Percentiles rank a stretch among this genome's conserved stretches.
Conservation (phyloP, 2,329 filamentous ascomycete genomes). For the Trematosphaeria pertusa region DNA sequence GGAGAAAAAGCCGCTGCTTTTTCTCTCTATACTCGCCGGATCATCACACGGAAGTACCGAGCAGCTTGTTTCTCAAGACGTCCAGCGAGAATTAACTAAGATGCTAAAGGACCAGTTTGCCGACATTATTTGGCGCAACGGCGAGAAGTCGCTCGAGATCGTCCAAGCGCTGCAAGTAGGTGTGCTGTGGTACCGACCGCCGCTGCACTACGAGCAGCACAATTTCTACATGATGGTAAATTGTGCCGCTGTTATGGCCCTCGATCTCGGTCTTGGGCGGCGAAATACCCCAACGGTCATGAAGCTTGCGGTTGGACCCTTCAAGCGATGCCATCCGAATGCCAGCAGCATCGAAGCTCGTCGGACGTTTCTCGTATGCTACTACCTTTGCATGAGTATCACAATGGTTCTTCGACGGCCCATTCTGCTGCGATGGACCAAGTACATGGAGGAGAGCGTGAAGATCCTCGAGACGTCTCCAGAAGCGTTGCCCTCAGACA, state of each 20-base stretch:
- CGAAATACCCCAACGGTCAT: conserved; percentile 54
- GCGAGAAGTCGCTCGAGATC: conserved; percentile 82
- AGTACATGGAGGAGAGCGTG: conserved; percentile 69
- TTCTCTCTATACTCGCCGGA: conserved; percentile 63
- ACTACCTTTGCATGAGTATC: conserved; percentile 65
- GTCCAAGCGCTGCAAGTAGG: conserved; percentile 79
- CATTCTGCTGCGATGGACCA: conserved; percentile 66
- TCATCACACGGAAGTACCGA: conserved; percentile 57
- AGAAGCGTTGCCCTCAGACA: conserved; percentile 64
- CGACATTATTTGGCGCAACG: conserved; percentile 75
- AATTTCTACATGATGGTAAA: conserved; percentile 91
- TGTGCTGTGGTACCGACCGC: conserved; percentile 86
- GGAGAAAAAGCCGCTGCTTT: conserved; percentile 65
- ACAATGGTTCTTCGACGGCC: conserved; percentile 65
- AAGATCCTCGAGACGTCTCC: conserved; percentile 63
- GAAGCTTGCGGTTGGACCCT: conserved; percentile 42
- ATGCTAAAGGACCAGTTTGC: conserved; percentile 77
- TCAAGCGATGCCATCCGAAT: conserved; percentile 48
- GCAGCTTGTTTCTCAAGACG: conserved; percentile 55
- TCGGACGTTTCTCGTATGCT: conserved; percentile 67
- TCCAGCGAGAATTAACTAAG: conserved; percentile 68
- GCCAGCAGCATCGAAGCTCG: conserved; percentile 64
- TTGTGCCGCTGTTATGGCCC: conserved; percentile 79
- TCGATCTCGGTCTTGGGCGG: conserved; percentile 80
- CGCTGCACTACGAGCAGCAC: conserved; percentile 81